Base-by-base conservation (phyloP, 108 stramenopile genomes). In the Epipyxis sp. region DNA sequence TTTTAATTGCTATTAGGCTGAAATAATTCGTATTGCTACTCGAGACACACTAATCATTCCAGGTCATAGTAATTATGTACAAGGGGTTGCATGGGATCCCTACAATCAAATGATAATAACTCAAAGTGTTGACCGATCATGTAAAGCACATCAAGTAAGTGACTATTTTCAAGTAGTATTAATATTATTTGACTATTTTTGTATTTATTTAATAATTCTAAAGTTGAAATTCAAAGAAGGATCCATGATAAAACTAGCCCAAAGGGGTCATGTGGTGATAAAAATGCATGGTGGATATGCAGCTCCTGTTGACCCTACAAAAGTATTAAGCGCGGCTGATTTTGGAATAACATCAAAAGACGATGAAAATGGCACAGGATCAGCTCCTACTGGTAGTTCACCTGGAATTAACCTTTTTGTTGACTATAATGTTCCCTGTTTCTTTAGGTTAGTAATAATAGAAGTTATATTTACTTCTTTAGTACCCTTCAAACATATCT, bases 361-460 rank as follows among this genome's bases (percentile, higher is more conserved):
- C n/a, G n/a, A n/a, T n/a, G n/a, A n/a, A n/a, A n/a, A n/a, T n/a
- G 77, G 32, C 0, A 16, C 80, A 10, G 77, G 72, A 30, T 16
- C 34, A 40, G 77, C 42, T 67, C 13, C 13, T 27, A 10, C 57
- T 39, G 16, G 13, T 13, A 67, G 59, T 27, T 25, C 29, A 35
- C 81, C 2, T 6, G 54, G 69, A 20, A 82, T 20, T 25, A 82
- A 91, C 41, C 85, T 92, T 59, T 97, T 93, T 83, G 94, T 86
- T 10, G 94, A 94, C 80, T 95, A 94, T 78, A 82, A 76, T 3
- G 85, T 92, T 0, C 91, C 92, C 69, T 91, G 90, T 43, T 97
- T 95, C 80, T 95, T 97, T 80, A 88, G 97, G 71, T 74, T 32
- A 65, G 3, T 20, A 16, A 37, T 37, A 16, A 37, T 37, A 16